Percentiles rank a stretch among this genome's conserved stretches.
phyloP scores from a whole-genome alignment of 2,329 filamentous ascomycete species.

The Grosmannia penicillata region DNA sequence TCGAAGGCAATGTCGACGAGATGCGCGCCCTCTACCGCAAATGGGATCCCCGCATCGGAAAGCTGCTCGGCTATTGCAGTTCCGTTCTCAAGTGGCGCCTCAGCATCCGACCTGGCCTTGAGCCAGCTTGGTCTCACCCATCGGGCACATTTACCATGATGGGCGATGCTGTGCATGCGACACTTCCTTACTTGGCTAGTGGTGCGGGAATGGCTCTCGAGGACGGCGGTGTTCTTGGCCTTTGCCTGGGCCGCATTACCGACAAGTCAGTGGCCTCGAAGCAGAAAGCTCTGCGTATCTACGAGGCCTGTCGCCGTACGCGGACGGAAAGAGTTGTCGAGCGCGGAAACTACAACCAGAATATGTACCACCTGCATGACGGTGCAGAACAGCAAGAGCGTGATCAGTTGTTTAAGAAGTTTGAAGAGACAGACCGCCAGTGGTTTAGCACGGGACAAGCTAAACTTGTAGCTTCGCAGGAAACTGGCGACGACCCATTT shows the following conservation, averaged over 20 bases:
- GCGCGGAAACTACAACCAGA: constrained; percentile 9
- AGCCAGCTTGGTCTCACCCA: constrained; percentile 25
- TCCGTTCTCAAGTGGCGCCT: constrained; percentile 32
- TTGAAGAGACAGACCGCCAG: constrained; percentile 1
- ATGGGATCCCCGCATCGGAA: constrained; percentile 22
- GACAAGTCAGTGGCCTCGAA: constrained; percentile 2
- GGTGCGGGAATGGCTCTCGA: constrained; percentile 30
- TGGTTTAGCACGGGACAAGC: constrained; percentile 2
- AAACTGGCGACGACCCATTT: constrained; percentile 8
- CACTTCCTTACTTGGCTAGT: constrained; percentile 32
- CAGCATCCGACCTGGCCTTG: constrained; percentile 24
- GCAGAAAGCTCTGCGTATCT: constrained; percentile 5
- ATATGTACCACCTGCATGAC: constrained; percentile 10
- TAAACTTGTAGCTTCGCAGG: constrained; percentile 1
- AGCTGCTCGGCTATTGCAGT: constrained; percentile 20
- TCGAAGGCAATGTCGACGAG: constrained; percentile 17
- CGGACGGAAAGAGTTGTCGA: constrained; percentile 8
- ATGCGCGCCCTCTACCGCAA: constrained; percentile 18
- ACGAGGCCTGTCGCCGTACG: constrained; percentile 7
- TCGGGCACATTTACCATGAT: constrained; percentile 24
- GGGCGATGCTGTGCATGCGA: constrained; percentile 30
- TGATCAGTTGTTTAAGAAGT: constrained; percentile 5
- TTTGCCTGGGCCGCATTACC: constrained; percentile 7
- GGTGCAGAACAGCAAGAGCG: constrained; percentile 7
- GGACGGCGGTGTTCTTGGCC: constrained; percentile 21